Base-by-base conservation (phyloP, 169 alveolate genomes). In the Amoebophrya sp. region DNA sequence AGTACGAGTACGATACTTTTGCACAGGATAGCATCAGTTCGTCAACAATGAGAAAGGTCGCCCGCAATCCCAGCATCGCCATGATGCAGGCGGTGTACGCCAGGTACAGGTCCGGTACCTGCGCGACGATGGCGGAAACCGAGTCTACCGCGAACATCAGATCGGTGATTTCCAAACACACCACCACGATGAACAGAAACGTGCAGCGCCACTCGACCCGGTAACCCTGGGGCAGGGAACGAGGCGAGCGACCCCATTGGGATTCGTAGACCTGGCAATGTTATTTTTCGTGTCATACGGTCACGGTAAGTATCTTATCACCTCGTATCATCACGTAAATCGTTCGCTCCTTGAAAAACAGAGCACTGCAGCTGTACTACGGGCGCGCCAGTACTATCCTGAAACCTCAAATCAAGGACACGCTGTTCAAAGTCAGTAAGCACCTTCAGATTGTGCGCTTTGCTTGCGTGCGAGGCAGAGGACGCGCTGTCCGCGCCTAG, bases 31-130 rank as follows among this genome's bases (percentile, higher is more conserved):
- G n/a, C 66, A 12, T 18, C 18, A 47, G 18, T n/a, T 66, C 83
- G 35, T n/a, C 83, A 0, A 66, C 18, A 7, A 66, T 25, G 35
- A 66, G 83, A 66, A 66, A 66, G 7, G 83, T 66, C 29, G 83
- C 83, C 83, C 83, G 29, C 12, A 66, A 25, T 1, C 83, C 83
- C 39, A 66, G 83, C 83, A 66, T 66, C 35, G 83, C 83, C 39
- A 66, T 25, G 10, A 66, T 25, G 35, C 83, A 66, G 83, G 83
- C 83, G 7, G 83, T 66, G 83, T 66, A 66, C 83, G 83, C 83
- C 83, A 66, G 18, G 83, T 66, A 66, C 18, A 66, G 32, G 32
- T 66, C 83, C 83, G 83, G 83, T 3, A 66, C 83, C 35, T 66
- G 83, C 35, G 83, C 83, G 35, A 66, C 83, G 83, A 66, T 66